Evolutionary conservation across 345 rosid species (phyloP), one percentile per base, ranked within the genome.

Genomic region (Ailanthus altissimus): DNA sequence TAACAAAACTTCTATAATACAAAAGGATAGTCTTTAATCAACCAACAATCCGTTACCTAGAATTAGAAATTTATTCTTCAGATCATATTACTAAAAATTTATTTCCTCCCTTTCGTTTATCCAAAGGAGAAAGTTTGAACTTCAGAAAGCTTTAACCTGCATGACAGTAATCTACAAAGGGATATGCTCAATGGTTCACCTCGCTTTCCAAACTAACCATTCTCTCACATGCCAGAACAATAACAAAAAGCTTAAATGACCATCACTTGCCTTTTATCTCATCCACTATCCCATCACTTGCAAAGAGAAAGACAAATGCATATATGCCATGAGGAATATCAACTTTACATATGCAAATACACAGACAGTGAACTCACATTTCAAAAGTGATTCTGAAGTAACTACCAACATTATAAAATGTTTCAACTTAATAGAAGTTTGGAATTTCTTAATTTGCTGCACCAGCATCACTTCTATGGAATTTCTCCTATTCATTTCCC

Each of bases 71-170:
- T 72, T 43, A 42, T 2, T 28, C 67, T 45, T 73, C 38, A 10
- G 5, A 58, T 72, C 36, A 43, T 58, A 58, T 23, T 47, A 45
- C 40, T 46, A 42, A 51, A 38, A 26, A 28, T 53, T 11, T 42
- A 8, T 73, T 28, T 45, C 53, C 21, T 45, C 10, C 0, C 12
- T 43, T 58, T 20, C 43, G 51, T 59, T 58, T 40, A 45, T 73
- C 67, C 20, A 46, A 43, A 9, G 47, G 49, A 21, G 50, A 38
- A 56, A 54, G 32, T 54, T 40, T 70, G 49, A 57, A 68, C 26
- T 70, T 70, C n/a, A 72, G 53, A 72, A 72, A 72, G 12, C 47
- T 42, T 23, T 42, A 15, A 25, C 32, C 47, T 0, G 65, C 53
- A 57, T 14, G 23, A 43, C 38, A 12, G 16, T n/a, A 57, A 70